Base-by-base conservation (phyloP, 805 yeast genomes). In the Saturnispora quitensis region DNA sequence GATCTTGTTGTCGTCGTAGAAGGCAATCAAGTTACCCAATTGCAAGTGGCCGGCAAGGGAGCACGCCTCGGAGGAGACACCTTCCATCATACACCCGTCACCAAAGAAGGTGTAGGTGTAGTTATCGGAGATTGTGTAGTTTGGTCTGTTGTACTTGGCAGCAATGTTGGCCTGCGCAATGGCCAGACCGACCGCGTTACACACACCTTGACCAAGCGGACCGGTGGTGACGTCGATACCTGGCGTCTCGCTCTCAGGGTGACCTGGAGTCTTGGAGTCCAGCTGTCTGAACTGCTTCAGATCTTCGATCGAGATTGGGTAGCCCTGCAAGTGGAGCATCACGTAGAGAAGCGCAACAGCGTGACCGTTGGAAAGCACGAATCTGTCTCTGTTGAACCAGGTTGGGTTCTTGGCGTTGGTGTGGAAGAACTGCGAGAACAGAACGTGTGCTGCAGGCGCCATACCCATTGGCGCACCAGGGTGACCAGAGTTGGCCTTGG, bases 391-490 rank as follows among this genome's bases (percentile, higher is more conserved):
- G 80, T 87, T 88, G 71, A 87, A 74, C 97, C 96, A 91, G 55
- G 78, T 74, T 58, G 97, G 91, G 79, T 87, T 84, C 73, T 83
- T 78, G 63, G 98, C 95, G 80, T 88, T 89, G 76, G 87, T 81
- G 62, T 73, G 84, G 85, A 90, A 38, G 42, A 38, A 77, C 66
- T 80, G 80, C 69, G 81, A 77, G 81, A 84, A 88, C 58, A 91
- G 69, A 52, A 82, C 84, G 71, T 91, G 97, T 56, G 97, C 96
- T 55, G 90, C 84, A 45, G 97, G 96, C 17, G 99, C 97, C 72
- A 91, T 75, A 58, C 98, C 98, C 80, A 91, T 82, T 64, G 98
- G 98, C 50, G 99, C 98, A 75, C 99, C 99, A 51, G 99, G 99
- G 75, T 91, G 99, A 60, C 99, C 99, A 55, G 96, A 85, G 73